Conservation (phyloP, 139 green algal species). For the Chlamydomonas urium region DNA sequence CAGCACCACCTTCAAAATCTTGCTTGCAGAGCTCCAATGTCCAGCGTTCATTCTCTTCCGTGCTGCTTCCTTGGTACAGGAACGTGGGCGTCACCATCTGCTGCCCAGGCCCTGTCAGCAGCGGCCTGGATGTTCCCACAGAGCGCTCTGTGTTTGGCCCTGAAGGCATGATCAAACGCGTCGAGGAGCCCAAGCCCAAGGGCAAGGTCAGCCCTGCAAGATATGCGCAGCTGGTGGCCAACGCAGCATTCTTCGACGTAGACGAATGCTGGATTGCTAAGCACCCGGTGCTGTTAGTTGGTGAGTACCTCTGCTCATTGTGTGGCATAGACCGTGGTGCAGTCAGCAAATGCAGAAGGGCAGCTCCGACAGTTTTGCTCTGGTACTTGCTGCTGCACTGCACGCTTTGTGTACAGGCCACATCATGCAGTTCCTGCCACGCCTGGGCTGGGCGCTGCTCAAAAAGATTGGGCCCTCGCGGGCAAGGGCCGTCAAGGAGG, state of each 20-base stretch:
- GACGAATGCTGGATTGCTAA: conserved; percentile 74
- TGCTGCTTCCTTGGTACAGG: too few relatives aligned
- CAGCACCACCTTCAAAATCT: too few relatives aligned
- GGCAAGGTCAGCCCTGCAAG: conserved; percentile 13
- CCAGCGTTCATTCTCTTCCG: too few relatives aligned
- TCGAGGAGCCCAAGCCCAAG: conserved; percentile 9
- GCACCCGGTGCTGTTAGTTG: conserved; percentile 73
- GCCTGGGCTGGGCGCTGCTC: conserved; percentile 54
- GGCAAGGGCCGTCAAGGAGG: conserved; percentile 49
- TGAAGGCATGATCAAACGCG: conserved; percentile 33
- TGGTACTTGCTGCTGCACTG: too few relatives aligned
- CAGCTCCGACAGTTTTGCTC: too few relatives aligned
- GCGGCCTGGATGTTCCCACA: not conserved
- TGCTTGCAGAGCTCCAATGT: too few relatives aligned
- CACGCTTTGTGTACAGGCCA: conserved; percentile 45
- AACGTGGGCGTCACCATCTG: conserved; percentile 66
- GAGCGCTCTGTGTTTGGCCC: conserved; percentile 56
- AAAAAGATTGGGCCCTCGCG: conserved; percentile 66
- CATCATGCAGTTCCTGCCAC: conserved; percentile 54
- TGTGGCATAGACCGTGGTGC: too few relatives aligned
- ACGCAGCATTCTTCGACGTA: conserved; percentile 59
- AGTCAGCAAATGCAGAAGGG: too few relatives aligned
- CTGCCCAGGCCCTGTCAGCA: conserved; percentile 69
- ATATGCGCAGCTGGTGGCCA: conserved; percentile 58
- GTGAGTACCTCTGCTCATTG: too few relatives aligned